phyloP scores from a whole-genome alignment of 257 asterid species.

The Striga asiatica region DNA sequence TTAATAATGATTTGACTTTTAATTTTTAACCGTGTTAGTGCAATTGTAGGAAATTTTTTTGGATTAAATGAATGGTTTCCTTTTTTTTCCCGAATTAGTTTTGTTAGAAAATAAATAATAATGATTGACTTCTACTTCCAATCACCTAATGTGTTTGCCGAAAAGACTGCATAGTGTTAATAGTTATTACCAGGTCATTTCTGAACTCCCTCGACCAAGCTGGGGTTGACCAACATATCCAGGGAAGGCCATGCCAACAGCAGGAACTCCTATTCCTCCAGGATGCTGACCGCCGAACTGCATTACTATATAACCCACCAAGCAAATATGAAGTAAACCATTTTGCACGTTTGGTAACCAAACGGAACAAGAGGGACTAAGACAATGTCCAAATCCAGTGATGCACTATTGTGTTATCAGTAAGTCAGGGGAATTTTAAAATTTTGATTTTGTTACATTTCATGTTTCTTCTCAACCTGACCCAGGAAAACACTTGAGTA shows the following conservation, averaged over 20 bases:
- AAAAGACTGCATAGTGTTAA: background rate
- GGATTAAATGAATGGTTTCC: too few species aligned
- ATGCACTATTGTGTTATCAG: background rate
- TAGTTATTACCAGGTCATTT: constrained; percentile 86
- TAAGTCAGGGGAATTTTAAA: background rate
- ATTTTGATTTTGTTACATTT: background rate
- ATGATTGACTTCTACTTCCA: too few species aligned
- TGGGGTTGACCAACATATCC: constrained; percentile 89
- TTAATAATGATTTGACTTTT: too few species aligned
- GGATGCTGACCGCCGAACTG: constrained; percentile 89
- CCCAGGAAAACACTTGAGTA: background rate
- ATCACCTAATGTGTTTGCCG: background rate
- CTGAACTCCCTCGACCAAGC: constrained; percentile 69
- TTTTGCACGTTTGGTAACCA: too few species aligned
- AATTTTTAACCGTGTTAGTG: too few species aligned
- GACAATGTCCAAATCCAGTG: background rate
- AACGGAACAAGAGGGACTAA: constrained; percentile 11
- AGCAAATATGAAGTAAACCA: background rate
- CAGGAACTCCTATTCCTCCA: constrained; percentile 96
- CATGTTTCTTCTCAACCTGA: background rate
- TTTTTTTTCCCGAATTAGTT: too few species aligned
- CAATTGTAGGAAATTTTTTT: too few species aligned
- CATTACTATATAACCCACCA: constrained; percentile 53
- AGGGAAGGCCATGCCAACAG: constrained; percentile 99
- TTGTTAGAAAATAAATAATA: too few species aligned